Base-by-base conservation (phyloP, 2,329 filamentous ascomycete species). In the Aspergillus brasiliensis region DNA sequence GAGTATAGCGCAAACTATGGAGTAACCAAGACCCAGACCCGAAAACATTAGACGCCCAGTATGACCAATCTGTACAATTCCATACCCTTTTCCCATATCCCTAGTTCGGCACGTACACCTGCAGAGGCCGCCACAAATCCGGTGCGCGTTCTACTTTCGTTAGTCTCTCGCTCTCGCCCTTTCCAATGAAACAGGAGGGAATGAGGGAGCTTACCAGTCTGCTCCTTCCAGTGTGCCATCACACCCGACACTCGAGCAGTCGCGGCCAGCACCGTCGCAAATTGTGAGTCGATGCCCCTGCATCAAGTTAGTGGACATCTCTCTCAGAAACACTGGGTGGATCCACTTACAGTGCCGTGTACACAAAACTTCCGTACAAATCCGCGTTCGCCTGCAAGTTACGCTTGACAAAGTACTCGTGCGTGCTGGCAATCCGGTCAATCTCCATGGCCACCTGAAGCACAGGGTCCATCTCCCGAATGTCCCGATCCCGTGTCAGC, bases 371-470 rank as follows among this genome's bases (percentile, higher is more conserved):
- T 3, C 72, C 75, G 63, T 73, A 77, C 3, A 80, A 63, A 59
- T 80, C 77, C 2, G 74, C 77, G 58, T 79, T 79, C 0, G 73
- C 70, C 37, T 75, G 72, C 15, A 79, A 62, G 21, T 70, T 71
- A 1, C 77, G 57, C 49, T 67, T 68, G 2, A 64, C 62, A 44
- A 80, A 80, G 57, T 79, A 80, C 6, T 71, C 63, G 57, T 79
- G 76, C 21, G 69, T 58, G 38, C 63, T 68, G 2, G 75, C 77
- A 42, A 75, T 64, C 21, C 71, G 67, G 56, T 80, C 77, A 49
- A 80, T 71, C 48, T 76, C 76, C 51, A 74, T 57, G 6, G 77
- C 77, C 5, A 79, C 68, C n/a, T 65, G 58, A 11, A 80, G 60
- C 15, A 79, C 61, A 1, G 77, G 73, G 58, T 77, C 73, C 31